Conservation (phyloP, 169 alveolate genomes). For the Babesia bigemina region DNA sequence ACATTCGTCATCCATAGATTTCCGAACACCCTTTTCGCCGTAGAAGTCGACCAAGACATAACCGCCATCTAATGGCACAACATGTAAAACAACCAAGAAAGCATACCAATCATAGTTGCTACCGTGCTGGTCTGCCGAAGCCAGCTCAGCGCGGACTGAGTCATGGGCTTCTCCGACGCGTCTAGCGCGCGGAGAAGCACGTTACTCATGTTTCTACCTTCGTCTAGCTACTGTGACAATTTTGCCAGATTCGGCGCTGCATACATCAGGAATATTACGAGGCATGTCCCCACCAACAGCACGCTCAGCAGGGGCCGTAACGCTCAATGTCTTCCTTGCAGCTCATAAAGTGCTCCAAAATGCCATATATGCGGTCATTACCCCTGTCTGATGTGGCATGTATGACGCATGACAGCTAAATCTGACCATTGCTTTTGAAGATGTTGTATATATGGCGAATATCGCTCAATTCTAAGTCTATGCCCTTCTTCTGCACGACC, state of each 20-base stretch:
- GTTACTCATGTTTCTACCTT: slow-evolving; percentile 6
- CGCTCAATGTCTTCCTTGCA: slow-evolving; percentile 74
- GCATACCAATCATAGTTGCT: slow-evolving; percentile 42
- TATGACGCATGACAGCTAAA: too few relatives aligned
- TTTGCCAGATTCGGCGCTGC: not conserved
- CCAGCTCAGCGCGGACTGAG: slow-evolving; percentile 49
- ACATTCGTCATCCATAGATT: slow-evolving; percentile 79
- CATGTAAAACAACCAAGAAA: not conserved
- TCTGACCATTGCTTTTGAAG: slow-evolving; percentile 70
- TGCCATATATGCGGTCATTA: slow-evolving; percentile 78
- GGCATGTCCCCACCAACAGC: slow-evolving; percentile 11
- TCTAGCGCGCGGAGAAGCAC: slow-evolving; percentile 48
- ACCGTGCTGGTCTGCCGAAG: slow-evolving; percentile 42
- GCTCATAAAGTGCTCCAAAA: slow-evolving; percentile 75
- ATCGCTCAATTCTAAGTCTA: slow-evolving; percentile 68
- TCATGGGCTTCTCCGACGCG: slow-evolving; percentile 43
- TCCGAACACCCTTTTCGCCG: slow-evolving; percentile 79
- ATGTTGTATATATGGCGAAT: slow-evolving; percentile 59
- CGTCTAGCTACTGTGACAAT: not conserved
- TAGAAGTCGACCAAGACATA: slow-evolving; percentile 58
- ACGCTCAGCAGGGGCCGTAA: slow-evolving; percentile 70
- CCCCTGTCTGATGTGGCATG: slow-evolving; percentile 68
- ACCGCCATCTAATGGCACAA: slow-evolving; percentile 36
- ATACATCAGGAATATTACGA: not conserved
- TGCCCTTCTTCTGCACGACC: slow-evolving; percentile 78